phyloP scores from a whole-genome alignment of 2,329 filamentous ascomycete genomes.

The Claviceps sp. region DNA sequence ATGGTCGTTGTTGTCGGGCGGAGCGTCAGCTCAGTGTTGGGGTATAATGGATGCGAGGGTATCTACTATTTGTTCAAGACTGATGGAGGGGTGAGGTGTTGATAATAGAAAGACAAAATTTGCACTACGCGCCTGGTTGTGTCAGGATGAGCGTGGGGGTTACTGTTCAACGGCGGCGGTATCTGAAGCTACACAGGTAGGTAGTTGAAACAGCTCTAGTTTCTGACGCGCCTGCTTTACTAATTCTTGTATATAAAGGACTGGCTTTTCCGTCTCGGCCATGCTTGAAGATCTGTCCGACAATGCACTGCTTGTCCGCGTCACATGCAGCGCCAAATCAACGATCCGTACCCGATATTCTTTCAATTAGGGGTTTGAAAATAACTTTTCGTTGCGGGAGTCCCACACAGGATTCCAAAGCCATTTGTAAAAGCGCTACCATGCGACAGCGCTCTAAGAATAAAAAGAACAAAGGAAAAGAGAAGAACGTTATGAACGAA shows the following conservation, averaged over 20 bases:
- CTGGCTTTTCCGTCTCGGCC: too few species aligned
- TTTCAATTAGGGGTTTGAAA: background rate
- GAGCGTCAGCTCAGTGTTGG: too few species aligned
- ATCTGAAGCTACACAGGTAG: too few species aligned
- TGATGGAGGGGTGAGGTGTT: too few species aligned
- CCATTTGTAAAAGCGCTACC: background rate
- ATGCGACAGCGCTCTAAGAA: background rate
- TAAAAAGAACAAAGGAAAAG: background rate
- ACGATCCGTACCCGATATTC: background rate
- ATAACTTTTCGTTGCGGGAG: background rate
- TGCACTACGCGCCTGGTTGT: too few species aligned
- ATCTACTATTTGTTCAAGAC: too few species aligned
- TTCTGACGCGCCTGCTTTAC: background rate
- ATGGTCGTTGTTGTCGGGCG: background rate
- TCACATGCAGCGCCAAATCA: background rate
- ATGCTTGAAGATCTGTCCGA: background rate
- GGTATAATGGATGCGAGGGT: too few species aligned
- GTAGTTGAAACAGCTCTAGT: background rate
- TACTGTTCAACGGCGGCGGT: background rate
- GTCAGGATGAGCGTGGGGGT: background rate
- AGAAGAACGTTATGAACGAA: background rate
- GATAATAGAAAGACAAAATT: too few species aligned
- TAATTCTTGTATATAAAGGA: too few species aligned
- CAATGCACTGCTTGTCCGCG: too few species aligned
- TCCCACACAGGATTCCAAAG: background rate